These are phyloP conservation scores for Eucalyptus viminalis DNA, from an alignment of 345 rosid species.

Conservation along the genomic window DNA sequence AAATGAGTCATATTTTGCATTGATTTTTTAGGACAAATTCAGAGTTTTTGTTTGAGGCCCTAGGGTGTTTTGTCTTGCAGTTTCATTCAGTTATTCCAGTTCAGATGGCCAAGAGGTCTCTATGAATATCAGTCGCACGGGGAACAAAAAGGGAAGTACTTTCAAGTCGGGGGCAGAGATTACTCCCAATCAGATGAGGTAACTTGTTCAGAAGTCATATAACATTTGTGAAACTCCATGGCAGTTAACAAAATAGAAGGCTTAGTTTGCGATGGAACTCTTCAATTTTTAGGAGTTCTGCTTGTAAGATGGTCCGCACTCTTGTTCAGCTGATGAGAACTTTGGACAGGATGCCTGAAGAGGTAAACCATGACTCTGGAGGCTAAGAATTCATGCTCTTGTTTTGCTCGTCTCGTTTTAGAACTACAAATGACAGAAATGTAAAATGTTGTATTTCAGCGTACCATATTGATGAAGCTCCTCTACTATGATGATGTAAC, in stretches of 20 bases:
- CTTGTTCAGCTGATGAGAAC: constrained; percentile 96
- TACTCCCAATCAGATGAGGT: constrained; percentile 97
- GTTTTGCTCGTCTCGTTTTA: neutral
- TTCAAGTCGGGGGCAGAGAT: constrained; percentile 65
- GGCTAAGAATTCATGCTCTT: neutral
- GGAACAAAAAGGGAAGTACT: constrained; percentile 66
- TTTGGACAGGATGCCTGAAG: constrained; percentile 89
- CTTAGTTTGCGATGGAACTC: neutral
- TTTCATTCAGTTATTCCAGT: constrained; percentile 76
- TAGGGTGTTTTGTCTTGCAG: constrained; percentile 32
- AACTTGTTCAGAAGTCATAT: neutral
- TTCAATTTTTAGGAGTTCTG: constrained; percentile 57
- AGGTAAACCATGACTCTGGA: constrained; percentile 22
- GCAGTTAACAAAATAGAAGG: neutral
- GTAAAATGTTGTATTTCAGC: constrained; percentile 32
- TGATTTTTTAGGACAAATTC: neutral
- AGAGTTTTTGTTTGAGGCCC: neutral
- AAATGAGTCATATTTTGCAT: neutral
- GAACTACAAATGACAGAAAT: neutral
- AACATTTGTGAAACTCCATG: neutral
- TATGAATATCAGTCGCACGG: constrained; percentile 77
- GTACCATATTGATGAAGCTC: constrained; percentile 92
- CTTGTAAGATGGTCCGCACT: constrained; percentile 94
- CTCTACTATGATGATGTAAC: constrained; percentile 90
- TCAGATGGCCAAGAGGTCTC: constrained; percentile 74